Evolutionary conservation across 164 flowering plant species (phyloP), one percentile per base, ranked within the genome.

Genomic region (Akebia trifoliata): DNA sequence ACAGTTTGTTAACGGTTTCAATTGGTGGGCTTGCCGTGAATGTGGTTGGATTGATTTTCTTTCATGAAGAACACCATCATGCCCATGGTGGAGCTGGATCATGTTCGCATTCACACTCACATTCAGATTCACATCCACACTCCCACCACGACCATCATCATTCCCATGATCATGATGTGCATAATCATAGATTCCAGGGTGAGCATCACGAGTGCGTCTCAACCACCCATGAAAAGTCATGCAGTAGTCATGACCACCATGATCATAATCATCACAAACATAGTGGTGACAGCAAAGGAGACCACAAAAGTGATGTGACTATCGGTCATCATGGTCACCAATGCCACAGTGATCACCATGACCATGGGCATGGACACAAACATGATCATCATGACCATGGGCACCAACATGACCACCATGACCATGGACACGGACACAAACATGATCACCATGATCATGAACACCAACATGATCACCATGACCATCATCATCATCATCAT

Each of bases 41-140:
- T 78, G 61, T 93, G 52, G 75, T 93, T 17, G 99, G 99, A 31
- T 70, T 93, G 67, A 65, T 93, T 34, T 90, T 90, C 76, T 93
- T 93, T 61, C 99, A 93, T 47, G 97, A 93, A 69, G 99, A 93
- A 74, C 99, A 93, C 70, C 99, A 93, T 74, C 97, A 90, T 74
- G 98, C 97, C 38, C 98, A 93, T 79, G 98, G 96, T 59, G 95
- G 93, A 36, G 66, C 77, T 38, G 82, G 87, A 47, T 60, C 87
- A 3, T 84, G 91, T 74, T 73, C 86, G 0, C 93, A 88, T 68
- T 82, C 91, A 2, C 85, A 82, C 69, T n/a, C 85, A 0, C 90
- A 86, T 65, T 80, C 87, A 1, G 80, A 81, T 32, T 57, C 78
- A 0, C 75, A 71, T 50, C 39, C 71, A 0, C 76, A 75, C 24